Evolutionary conservation across 2,329 filamentous ascomycete genomes (phyloP).

Genomic region (Dissoconium aciculare): DNA sequence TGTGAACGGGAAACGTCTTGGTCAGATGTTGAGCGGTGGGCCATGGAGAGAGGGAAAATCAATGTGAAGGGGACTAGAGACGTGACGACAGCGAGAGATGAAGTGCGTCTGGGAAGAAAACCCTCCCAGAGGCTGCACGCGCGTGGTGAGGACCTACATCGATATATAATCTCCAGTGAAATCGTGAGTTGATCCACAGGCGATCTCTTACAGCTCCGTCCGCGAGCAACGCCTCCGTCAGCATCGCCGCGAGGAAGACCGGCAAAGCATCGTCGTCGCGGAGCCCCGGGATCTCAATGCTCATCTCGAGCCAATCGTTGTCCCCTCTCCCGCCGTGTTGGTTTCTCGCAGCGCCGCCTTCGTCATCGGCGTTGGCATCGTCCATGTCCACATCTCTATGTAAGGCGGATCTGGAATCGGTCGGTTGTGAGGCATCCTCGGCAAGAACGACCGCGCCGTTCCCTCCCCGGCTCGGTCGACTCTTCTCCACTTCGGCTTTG

Average conservation of each 20-base stretch:
- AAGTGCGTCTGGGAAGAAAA: no score
- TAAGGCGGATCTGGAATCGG: neutral
- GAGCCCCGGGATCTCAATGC: slow-evolving; percentile 79
- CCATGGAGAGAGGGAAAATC: slow-evolving; percentile 3
- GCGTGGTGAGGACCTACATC: no score
- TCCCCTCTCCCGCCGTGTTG: slow-evolving; percentile 22
- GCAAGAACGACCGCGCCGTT: slow-evolving; percentile 13
- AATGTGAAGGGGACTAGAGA: no score
- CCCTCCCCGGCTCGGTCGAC: slow-evolving; percentile 19
- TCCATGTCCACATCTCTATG: slow-evolving; percentile 32
- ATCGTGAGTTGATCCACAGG: slow-evolving; percentile 75
- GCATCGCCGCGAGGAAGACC: slow-evolving; percentile 74
- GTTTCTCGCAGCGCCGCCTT: slow-evolving; percentile 22
- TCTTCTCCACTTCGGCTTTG: slow-evolving; percentile 85
- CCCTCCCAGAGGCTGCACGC: no score
- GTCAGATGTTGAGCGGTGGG: slow-evolving; percentile 1
- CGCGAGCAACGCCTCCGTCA: slow-evolving; percentile 70
- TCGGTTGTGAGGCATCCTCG: slow-evolving; percentile 17
- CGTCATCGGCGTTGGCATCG: slow-evolving; percentile 13
- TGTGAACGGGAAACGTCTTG: no score
- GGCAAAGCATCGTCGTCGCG: slow-evolving; percentile 84
- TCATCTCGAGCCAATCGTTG: slow-evolving; percentile 73
- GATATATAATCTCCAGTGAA: slow-evolving; percentile 92
- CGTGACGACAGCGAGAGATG: no score
- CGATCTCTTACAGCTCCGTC: slow-evolving; percentile 52